Conservation (phyloP, 306 rosid genomes). For the Gastrolobium villosum region DNA sequence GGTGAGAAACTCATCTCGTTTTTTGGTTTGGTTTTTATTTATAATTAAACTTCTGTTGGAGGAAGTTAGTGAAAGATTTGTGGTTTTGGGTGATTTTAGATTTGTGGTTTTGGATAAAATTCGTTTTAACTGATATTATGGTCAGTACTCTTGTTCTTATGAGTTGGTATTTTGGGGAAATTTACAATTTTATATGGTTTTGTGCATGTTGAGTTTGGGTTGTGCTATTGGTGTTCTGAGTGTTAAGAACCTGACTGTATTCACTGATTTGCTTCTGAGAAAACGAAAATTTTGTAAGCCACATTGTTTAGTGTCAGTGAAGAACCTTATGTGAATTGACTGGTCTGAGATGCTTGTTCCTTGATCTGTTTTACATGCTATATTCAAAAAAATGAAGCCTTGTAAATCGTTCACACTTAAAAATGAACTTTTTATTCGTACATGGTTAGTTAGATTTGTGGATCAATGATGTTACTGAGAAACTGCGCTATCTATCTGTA, state of each 20-base stretch:
- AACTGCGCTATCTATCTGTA: slow-evolving; percentile 50
- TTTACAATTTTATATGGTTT: background rate
- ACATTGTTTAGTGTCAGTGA: slow-evolving; percentile 28
- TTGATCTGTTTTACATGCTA: background rate
- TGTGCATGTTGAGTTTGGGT: slow-evolving; percentile 30
- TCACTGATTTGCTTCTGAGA: slow-evolving; percentile 19
- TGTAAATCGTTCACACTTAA: background rate
- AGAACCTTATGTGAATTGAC: slow-evolving; percentile 54
- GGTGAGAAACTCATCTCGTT: slow-evolving; percentile 39
- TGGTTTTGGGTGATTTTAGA: background rate
- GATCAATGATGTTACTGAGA: slow-evolving; percentile 51
- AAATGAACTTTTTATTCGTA: background rate
- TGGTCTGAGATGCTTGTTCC: slow-evolving; percentile 49
- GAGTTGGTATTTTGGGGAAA: background rate
- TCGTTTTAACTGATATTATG: background rate
- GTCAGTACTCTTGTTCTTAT: background rate
- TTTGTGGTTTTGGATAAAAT: background rate
- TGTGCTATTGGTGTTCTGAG: slow-evolving; percentile 7
- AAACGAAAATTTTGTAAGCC: background rate
- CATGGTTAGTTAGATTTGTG: slow-evolving; percentile 27
- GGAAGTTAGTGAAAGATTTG: background rate
- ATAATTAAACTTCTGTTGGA: slow-evolving; percentile 23
- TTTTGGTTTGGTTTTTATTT: background rate
- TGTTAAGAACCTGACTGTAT: background rate
- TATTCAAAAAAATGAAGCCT: background rate